Conservation (phyloP, 495 filamentous ascomycete genomes). For the Aspergillus homomorphus region DNA sequence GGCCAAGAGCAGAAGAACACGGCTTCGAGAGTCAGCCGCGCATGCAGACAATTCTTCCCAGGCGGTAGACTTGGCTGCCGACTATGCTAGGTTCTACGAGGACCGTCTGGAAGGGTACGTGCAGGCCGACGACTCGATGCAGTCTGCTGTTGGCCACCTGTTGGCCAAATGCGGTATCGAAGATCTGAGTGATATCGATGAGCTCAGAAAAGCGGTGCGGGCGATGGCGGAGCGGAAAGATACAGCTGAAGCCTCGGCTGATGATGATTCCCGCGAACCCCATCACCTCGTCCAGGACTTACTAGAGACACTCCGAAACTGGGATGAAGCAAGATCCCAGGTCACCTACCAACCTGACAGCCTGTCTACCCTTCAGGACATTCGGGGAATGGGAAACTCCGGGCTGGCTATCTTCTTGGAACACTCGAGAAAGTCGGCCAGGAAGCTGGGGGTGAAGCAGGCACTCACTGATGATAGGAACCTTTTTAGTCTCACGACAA, state of each 20-base stretch:
- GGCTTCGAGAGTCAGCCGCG: slow-evolving; percentile 68
- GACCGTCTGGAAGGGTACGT: slow-evolving; percentile 65
- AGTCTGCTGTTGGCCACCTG: slow-evolving; percentile 63
- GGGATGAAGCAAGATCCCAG: slow-evolving; percentile 60
- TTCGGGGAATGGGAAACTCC: slow-evolving; percentile 49
- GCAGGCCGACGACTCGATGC: slow-evolving; percentile 73
- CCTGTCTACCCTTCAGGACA: slow-evolving; percentile 44
- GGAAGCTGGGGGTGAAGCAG: slow-evolving; percentile 48
- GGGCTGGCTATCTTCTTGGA: slow-evolving; percentile 75
- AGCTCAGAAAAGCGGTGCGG: slow-evolving; percentile 33
- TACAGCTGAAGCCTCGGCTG: slow-evolving; percentile 10
- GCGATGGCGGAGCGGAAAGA: slow-evolving; percentile 17
- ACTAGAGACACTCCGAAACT: slow-evolving; percentile 49
- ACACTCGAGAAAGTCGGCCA: slow-evolving; percentile 63
- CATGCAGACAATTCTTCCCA: slow-evolving; percentile 40
- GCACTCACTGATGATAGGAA: slow-evolving; percentile 55
- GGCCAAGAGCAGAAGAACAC: slow-evolving; percentile 77
- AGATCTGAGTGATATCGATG: slow-evolving; percentile 41
- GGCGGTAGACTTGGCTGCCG: slow-evolving; percentile 54
- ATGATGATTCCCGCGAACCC: slow-evolving; percentile 18
- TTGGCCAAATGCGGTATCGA: slow-evolving; percentile 65
- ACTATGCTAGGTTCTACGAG: slow-evolving; percentile 67
- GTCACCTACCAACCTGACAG: slow-evolving; percentile 55
- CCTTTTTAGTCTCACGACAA: slow-evolving; percentile 53
- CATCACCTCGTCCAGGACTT: slow-evolving; percentile 49